Conservation (phyloP, 2,329 filamentous ascomycete genomes). For the Aspergillus udagawae region DNA sequence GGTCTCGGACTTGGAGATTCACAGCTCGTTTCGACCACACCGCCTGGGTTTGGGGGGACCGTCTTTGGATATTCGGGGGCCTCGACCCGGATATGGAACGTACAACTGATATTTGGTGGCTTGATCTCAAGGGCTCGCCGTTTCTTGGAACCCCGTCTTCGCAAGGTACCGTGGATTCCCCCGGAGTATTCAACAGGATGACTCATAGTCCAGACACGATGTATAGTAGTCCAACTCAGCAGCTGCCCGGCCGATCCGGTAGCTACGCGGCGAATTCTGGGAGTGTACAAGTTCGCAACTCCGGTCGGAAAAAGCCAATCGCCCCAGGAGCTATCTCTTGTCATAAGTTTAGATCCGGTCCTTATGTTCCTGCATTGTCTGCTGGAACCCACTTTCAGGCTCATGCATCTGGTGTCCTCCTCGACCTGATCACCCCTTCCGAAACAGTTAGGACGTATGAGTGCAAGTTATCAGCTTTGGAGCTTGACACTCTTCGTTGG, state of each 20-base stretch:
- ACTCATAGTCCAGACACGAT: conserved; percentile 36
- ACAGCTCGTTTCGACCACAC: conserved; percentile 93
- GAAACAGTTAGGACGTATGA: conserved; percentile 81
- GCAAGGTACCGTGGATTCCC: conserved; percentile 50
- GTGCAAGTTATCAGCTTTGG: conserved; percentile 84
- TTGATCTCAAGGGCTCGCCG: conserved; percentile 86
- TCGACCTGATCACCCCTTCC: conserved; percentile 92
- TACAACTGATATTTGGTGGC: conserved; percentile 93
- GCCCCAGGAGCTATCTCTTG: conserved; percentile 87
- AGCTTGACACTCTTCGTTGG: conserved; percentile 84
- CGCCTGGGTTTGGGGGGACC: conserved; percentile 86
- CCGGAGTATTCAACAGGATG: conserved; percentile 26
- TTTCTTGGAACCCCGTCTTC: conserved; percentile 71
- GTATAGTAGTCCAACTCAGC: conserved; percentile 34
- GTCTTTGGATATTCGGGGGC: conserved; percentile 95
- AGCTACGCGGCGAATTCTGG: conserved; percentile 70
- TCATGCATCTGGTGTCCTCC: conserved; percentile 84
- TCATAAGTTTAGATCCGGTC: conserved; percentile 82
- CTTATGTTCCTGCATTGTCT: conserved; percentile 80
- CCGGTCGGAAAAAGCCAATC: conserved; percentile 48
- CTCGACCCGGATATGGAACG: conserved; percentile 96
- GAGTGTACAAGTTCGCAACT: conserved; percentile 55
- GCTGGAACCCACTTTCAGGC: conserved; percentile 93
- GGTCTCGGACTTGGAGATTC: conserved; percentile 95
- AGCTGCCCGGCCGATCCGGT: conserved; percentile 36